phyloP scores from a whole-genome alignment of 805 yeast species.

The Starmerella stellata region DNA sequence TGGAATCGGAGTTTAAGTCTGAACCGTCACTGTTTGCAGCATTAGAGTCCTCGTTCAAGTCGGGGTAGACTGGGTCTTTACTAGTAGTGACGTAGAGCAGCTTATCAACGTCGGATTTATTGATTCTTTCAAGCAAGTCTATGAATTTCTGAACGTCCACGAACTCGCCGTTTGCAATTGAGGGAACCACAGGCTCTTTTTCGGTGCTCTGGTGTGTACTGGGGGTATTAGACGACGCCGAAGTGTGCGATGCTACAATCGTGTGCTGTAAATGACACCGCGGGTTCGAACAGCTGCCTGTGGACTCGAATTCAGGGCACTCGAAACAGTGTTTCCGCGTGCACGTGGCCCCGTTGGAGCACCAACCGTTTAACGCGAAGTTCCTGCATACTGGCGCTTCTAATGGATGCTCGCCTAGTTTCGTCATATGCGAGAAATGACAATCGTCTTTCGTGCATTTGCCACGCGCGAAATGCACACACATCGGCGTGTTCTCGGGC shows the following conservation, averaged over 20 bases:
- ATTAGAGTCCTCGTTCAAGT: no score
- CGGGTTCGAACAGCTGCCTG: constrained; percentile 39
- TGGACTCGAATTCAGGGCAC: constrained; percentile 56
- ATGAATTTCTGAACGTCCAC: constrained; percentile 1
- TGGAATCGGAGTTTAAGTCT: no score
- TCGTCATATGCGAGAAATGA: constrained; percentile 32
- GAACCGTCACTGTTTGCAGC: no score
- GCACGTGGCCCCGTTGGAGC: constrained; percentile 43
- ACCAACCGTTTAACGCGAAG: constrained; percentile 53
- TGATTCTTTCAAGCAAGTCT: not conserved
- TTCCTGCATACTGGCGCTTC: constrained; percentile 38
- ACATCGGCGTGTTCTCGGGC: constrained; percentile 44
- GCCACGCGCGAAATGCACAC: constrained; percentile 34
- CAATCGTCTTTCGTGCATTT: constrained; percentile 34
- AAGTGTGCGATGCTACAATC: not conserved
- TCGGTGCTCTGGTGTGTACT: no score
- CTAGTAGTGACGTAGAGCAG: not conserved
- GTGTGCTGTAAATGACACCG: constrained; percentile 37
- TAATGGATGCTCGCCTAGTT: constrained; percentile 22
- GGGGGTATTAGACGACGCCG: no score
- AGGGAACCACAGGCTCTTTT: not conserved
- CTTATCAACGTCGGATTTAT: constrained; percentile 1
- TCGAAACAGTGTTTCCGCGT: constrained; percentile 37
- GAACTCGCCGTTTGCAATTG: not conserved
- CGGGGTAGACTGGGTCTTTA: no score